phyloP scores from a whole-genome alignment of 2,329 filamentous ascomycete species.

The Leptographium lundbergii region DNA sequence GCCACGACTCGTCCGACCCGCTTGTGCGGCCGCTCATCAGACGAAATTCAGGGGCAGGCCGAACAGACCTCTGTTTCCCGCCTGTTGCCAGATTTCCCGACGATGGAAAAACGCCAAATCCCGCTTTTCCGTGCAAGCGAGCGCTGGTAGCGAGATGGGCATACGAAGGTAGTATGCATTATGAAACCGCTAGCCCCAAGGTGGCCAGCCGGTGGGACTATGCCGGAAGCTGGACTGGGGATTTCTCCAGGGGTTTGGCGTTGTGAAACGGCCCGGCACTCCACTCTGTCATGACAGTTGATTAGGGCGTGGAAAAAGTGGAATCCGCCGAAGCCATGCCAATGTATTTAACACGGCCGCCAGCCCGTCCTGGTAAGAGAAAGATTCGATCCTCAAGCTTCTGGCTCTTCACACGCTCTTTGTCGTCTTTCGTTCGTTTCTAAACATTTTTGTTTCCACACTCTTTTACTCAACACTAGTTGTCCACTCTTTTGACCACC shows the following conservation, averaged over 20 bases:
- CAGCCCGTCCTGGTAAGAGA: too few relatives aligned
- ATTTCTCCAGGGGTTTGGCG: not conserved
- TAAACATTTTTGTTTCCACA: too few relatives aligned
- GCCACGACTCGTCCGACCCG: not conserved
- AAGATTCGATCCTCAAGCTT: too few relatives aligned
- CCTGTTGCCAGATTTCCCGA: not conserved
- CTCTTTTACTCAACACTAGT: too few relatives aligned
- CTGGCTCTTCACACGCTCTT: too few relatives aligned
- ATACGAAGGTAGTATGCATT: not conserved
- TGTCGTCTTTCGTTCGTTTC: too few relatives aligned
- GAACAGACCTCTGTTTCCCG: not conserved
- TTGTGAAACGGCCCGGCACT: not conserved
- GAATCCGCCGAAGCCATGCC: not conserved
- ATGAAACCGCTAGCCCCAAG: too few relatives aligned
- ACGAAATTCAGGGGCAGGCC: not conserved
- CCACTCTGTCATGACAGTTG: not conserved
- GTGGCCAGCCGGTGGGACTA: not conserved
- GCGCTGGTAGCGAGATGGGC: not conserved
- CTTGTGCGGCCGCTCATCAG: not conserved
- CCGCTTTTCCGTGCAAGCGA: not conserved
- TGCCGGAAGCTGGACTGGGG: not conserved
- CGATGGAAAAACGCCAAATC: not conserved
- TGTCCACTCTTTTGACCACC: not conserved
- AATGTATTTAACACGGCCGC: too few relatives aligned
- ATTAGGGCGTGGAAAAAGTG: not conserved